Evolutionary conservation across 2,329 filamentous ascomycete genomes (phyloP), one percentile per base, ranked within the genome.

Genomic region (Penicillium fuscoglaucum): DNA sequence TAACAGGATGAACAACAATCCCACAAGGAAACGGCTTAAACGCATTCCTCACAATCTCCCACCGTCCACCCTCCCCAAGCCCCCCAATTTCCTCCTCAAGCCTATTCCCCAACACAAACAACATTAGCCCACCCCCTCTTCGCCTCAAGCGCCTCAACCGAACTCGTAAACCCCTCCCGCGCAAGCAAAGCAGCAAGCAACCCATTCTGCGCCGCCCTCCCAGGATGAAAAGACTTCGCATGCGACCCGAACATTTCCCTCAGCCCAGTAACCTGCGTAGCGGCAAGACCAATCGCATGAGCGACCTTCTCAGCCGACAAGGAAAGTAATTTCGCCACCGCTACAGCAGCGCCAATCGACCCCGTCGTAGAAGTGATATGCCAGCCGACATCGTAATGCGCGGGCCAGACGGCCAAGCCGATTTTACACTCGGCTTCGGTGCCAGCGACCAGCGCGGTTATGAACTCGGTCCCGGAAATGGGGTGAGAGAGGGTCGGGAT

Each of bases 1-100:
- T 84, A 4, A 79, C 74, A 1, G 82, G 82, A 66, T 85, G 83
- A 61, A 83, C 81, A 0, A 84, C 81, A 59, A 84, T 84, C 1
- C 82, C 83, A 66, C 82, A 84, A 0, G 83, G 82, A 59, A 81
- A 85, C 0, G 82, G 83, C 66, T 85, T 84, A 71, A 84, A 84
- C 1, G 80, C 78, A 60, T 84, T 84, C 61, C 77, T 76, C 63
- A 78, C 72, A 9, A 81, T 79, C 71, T 84, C 81, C 82, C 82
- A 84, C n/a, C 57, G 26, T 2, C 53, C 60, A 33, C 46, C 55
- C 28, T 62, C 65, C 37, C 62, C 70, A 13, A 79, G 61, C 19
- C 72, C 70, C 1, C 65, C 73, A 37, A 80, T 65, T 58, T 77
- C 72, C 39, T 70, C 72, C 7, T 76, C 71, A 19, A 79, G 70